Percentiles rank a stretch among this genome's conserved stretches.
phyloP scores from a whole-genome alignment of 345 rosid genomes.

The Mallotus nudiflorus region DNA sequence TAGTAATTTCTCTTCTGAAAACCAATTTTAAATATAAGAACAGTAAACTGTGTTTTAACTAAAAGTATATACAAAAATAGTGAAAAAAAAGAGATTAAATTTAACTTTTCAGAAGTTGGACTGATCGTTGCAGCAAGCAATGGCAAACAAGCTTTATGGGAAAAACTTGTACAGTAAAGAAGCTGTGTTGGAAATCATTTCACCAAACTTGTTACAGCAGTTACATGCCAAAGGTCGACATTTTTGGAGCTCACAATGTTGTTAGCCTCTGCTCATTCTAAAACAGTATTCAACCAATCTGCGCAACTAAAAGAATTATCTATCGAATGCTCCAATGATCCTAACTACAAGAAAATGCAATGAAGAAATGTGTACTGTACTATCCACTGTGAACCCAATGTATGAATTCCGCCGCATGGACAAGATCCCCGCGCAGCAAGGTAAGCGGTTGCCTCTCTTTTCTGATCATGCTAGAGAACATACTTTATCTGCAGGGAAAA shows the following conservation, averaged over 20 bases:
- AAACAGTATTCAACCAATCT: slow-evolving; percentile 11
- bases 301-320: slow-evolving; percentile 28
- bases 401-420: background rate
- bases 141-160: no score
- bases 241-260: background rate
- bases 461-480: slow-evolving; percentile 26
- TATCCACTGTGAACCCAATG: background rate
- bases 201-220: background rate
- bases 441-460: no score
- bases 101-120: no score
- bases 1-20: no score
- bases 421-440: background rate
- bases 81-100: no score
- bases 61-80: no score
- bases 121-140: no score
- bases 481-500: slow-evolving; percentile 28
- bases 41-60: no score
- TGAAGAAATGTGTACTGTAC: background rate
- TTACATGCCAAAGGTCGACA: background rate
- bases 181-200: background rate
- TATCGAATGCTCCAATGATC: background rate
- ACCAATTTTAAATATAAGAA: no score
- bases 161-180: background rate
- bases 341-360: background rate
- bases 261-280: slow-evolving; percentile 16